A percentile compares a stretch with the other conserved stretches of the same genome.
Conservation (phyloP, 2,329 filamentous ascomycete species). For the Phoma herbarum region DNA sequence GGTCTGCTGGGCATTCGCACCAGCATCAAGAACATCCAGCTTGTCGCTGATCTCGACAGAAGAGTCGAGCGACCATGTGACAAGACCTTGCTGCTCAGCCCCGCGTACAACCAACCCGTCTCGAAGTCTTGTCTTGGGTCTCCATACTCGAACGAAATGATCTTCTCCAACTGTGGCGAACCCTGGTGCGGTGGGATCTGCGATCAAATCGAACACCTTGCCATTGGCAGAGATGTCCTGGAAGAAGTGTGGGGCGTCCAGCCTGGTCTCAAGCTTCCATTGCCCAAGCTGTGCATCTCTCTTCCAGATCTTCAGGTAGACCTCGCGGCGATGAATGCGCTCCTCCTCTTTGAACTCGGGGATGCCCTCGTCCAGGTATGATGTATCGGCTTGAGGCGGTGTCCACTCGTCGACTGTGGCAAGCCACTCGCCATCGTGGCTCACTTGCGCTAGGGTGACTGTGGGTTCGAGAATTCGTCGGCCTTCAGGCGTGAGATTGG, state of each 20-base stretch:
- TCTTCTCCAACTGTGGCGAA: conserved; percentile 91
- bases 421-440: conserved; percentile 85
- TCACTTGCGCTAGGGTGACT: conserved; percentile 77
- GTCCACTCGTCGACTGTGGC: conserved; percentile 92
- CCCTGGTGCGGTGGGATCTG: conserved; percentile 72
- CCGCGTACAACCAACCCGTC: conserved; percentile 73
- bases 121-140: conserved; percentile 72
- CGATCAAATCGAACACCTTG: conserved; percentile 74
- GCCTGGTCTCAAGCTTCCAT: conserved; percentile 81
- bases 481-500: conserved; percentile 77
- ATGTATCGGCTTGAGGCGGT: conserved; percentile 74
- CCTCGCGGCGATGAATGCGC: conserved; percentile 67
- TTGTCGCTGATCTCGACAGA: conserved; percentile 57
- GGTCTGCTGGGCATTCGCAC: conserved; percentile 28
- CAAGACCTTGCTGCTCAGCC: conserved; percentile 60
- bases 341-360: conserved; percentile 55
- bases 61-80: conserved; percentile 78
- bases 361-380: conserved; percentile 59
- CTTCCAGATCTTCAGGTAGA: conserved; percentile 91
- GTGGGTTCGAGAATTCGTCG: conserved; percentile 78
- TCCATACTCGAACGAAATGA: conserved; percentile 80
- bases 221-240: conserved; percentile 60
- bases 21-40: conserved; percentile 39
- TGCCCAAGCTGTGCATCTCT: conserved; percentile 63
- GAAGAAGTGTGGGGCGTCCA: conserved; percentile 79